phyloP scores from a whole-genome alignment of 2,329 filamentous ascomycete genomes.

The Clarireedia sp. region DNA sequence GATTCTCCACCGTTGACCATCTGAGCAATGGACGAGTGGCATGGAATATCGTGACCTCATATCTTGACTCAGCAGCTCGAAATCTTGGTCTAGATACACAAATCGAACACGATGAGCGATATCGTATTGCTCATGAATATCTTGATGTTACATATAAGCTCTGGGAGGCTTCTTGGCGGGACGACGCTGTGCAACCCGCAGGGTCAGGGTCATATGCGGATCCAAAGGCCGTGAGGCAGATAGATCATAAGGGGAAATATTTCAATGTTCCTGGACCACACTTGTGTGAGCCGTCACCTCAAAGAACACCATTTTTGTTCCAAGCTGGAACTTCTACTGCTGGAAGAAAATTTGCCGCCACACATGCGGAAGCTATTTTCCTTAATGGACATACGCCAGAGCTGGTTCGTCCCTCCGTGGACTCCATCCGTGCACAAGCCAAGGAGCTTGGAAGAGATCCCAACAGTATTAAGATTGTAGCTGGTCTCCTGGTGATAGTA shows the following conservation, averaged over 20 bases:
- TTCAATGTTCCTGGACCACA: conserved; percentile 58
- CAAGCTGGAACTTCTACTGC: conserved; percentile 62
- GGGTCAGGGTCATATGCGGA: conserved; percentile 52
- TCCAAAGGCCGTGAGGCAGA: conserved; percentile 50
- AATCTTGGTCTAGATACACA: conserved; percentile 53
- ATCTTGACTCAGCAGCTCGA: conserved; percentile 57
- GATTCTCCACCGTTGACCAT: conserved; percentile 24
- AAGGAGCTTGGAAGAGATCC: conserved; percentile 48
- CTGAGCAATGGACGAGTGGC: conserved; percentile 49
- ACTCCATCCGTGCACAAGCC: conserved; percentile 49
- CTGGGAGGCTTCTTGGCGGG: conserved; percentile 23
- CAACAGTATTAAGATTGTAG: conserved; percentile 57
- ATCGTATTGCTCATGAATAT: conserved; percentile 57
- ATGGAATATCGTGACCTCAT: conserved; percentile 55
- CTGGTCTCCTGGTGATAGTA: conserved; percentile 57
- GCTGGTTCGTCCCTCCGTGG: conserved; percentile 53
- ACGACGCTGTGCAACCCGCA: conserved; percentile 49
- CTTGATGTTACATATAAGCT: conserved; percentile 31
- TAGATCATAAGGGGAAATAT: conserved; percentile 58
- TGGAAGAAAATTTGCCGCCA: conserved; percentile 59
- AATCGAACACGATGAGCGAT: conserved; percentile 59
- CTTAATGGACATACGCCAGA: conserved; percentile 56
- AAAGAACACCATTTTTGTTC: conserved; percentile 31
- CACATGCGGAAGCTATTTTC: conserved; percentile 66
- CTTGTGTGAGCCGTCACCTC: conserved; percentile 42